These are phyloP conservation scores for Penicillium nucicola DNA, from an alignment of 495 filamentous ascomycete genomes.

Conservation along the genomic window DNA sequence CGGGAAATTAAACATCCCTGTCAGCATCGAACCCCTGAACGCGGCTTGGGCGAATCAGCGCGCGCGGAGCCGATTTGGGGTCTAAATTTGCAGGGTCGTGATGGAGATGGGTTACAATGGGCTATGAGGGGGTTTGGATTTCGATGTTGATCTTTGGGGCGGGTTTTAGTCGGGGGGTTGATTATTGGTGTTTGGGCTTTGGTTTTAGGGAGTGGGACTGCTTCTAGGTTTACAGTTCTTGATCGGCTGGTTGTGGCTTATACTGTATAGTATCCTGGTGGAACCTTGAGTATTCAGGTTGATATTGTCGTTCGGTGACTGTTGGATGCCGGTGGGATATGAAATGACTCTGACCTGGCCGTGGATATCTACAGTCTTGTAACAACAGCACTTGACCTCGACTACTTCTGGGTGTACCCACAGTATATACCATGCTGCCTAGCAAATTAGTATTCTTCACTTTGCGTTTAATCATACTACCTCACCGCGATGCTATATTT, in stretches of 20 bases:
- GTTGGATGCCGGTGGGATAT: not conserved
- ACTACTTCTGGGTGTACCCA: too few relatives aligned
- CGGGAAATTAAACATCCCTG: slow-evolving; percentile 1
- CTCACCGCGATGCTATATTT: too few relatives aligned
- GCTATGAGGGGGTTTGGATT: not conserved
- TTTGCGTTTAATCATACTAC: too few relatives aligned
- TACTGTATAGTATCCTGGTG: too few relatives aligned
- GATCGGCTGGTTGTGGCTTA: too few relatives aligned
- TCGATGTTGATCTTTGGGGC: not conserved
- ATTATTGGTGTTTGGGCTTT: too few relatives aligned
- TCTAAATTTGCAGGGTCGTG: not conserved
- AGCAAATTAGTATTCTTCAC: too few relatives aligned
- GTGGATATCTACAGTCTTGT: too few relatives aligned
- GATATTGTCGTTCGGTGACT: too few relatives aligned
- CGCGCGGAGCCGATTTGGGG: not conserved
- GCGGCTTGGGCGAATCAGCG: not conserved
- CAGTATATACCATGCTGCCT: too few relatives aligned
- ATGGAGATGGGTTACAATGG: not conserved
- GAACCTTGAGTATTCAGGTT: too few relatives aligned
- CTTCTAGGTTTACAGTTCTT: not conserved
- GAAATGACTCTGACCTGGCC: not conserved
- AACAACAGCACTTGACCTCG: too few relatives aligned
- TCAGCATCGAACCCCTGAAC: not conserved
- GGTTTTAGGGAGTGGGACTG: not conserved
- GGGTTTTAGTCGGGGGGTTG: not conserved